Conservation (phyloP, 2,329 filamentous ascomycete species). For the Hirsutella rhossiliensis region DNA sequence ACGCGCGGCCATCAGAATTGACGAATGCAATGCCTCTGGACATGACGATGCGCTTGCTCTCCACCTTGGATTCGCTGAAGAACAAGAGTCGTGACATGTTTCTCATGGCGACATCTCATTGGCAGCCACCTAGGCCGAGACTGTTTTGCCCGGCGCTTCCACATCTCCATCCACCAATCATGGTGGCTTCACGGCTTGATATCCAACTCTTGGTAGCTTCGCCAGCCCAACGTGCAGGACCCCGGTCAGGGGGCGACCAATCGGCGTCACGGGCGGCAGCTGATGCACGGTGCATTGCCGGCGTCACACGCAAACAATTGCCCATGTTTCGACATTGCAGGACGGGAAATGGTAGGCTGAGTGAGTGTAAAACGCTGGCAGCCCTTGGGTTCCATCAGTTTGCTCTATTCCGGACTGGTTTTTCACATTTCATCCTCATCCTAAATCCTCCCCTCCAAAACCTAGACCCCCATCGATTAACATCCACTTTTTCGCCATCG, state of each 20-base stretch:
- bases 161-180: conserved; percentile 15
- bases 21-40: background rate
- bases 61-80: background rate
- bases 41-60: background rate
- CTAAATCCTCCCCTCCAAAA: background rate
- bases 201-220: background rate
- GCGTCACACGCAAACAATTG: conserved; percentile 5
- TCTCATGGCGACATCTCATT: conserved; percentile 9
- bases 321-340: background rate
- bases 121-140: conserved; percentile 10
- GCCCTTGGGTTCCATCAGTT: background rate
- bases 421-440: background rate
- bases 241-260: background rate
- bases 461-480: background rate
- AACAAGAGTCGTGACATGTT: background rate
- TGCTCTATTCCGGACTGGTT: background rate
- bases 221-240: background rate
- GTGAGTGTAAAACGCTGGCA: background rate
- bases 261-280: background rate
- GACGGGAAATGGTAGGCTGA: background rate
- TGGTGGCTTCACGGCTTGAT: background rate
- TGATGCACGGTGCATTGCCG: conserved; percentile 5
- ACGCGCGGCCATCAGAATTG: too few species aligned
- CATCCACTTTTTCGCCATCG: background rate
- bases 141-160: conserved; percentile 17